phyloP scores from a whole-genome alignment of 345 rosid genomes.

The Citrus medica region DNA sequence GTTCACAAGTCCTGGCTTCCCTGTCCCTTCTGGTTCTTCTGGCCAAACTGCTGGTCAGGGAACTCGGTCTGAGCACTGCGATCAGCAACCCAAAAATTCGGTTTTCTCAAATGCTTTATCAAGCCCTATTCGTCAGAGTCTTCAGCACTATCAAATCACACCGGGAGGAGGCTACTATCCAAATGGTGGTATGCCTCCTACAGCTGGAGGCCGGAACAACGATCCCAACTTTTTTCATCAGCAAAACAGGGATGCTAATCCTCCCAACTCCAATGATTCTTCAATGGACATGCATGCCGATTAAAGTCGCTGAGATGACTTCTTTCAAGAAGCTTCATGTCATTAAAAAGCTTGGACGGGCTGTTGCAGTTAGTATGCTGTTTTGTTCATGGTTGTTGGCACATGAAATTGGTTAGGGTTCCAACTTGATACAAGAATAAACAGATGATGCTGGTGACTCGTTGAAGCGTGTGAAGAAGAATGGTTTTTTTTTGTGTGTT shows the following conservation, averaged over 20 bases:
- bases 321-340: conserved; percentile 9
- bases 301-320: conserved; percentile 20
- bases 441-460: conserved; percentile 21
- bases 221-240: conserved; percentile 41
- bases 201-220: conserved; percentile 37
- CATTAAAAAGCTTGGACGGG: conserved; percentile 7
- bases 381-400: conserved; percentile 5
- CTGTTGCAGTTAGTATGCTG: conserved; percentile 10
- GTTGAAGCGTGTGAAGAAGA: conserved; percentile 32
- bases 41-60: conserved; percentile 44
- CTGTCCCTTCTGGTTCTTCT: conserved; percentile 56
- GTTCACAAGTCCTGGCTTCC: conserved; percentile 35
- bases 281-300: conserved; percentile 89
- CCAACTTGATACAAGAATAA: conserved; percentile 27
- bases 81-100: conserved; percentile 71
- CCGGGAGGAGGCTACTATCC: conserved; percentile 68
- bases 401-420: conserved; percentile 20
- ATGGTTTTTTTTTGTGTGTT: conserved; percentile 21
- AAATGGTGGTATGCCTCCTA: conserved; percentile 34
- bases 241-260: conserved; percentile 61
- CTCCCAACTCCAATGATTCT: conserved; percentile 68
- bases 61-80: conserved; percentile 52
- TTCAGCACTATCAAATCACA: conserved; percentile 62
- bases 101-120: conserved; percentile 87
- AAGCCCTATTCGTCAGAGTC: conserved; percentile 69